Conservation (phyloP, 83 land plant genomes). For the Thuja plicata region DNA sequence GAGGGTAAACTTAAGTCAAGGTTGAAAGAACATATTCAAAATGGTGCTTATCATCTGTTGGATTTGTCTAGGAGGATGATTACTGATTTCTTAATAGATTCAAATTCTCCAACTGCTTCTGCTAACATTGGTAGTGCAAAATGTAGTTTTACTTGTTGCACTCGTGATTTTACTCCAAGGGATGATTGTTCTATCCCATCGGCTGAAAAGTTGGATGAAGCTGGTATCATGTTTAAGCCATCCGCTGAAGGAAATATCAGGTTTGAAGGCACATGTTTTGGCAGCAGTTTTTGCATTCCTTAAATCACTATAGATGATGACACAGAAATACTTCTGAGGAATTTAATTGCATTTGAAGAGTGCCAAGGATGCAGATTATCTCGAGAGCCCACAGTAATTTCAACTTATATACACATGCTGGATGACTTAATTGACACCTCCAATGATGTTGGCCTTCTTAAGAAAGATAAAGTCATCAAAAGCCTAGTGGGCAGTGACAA, state of each 20-base stretch:
- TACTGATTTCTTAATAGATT: not conserved
- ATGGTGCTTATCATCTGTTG: not conserved
- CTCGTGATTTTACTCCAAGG: too few species aligned
- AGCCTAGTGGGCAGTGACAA: slow-evolving; percentile 28
- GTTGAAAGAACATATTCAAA: not conserved
- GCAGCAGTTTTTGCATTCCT: too few species aligned
- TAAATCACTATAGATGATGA: too few species aligned
- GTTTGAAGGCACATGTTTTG: not conserved
- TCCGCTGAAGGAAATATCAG: not conserved
- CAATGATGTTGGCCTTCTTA: slow-evolving; percentile 20
- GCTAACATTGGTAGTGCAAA: too few species aligned
- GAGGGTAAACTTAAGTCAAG: too few species aligned
- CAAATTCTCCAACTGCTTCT: not conserved
- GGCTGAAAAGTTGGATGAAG: not conserved
- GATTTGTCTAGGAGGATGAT: not conserved
- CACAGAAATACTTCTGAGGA: slow-evolving; percentile 21
- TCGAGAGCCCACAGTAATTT: slow-evolving; percentile 17
- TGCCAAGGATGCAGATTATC: slow-evolving; percentile 18
- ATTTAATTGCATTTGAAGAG: slow-evolving; percentile 37
- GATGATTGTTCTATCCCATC: not conserved
- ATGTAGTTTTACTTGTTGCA: too few species aligned
- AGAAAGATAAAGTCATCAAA: not conserved
- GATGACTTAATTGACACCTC: slow-evolving; percentile 25
- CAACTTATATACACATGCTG: slow-evolving; percentile 19
- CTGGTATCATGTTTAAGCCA: not conserved